These are phyloP conservation scores for Juglanconis juglandina DNA, from an alignment of 2,329 filamentous ascomycete species.

Conservation along the genomic window DNA sequence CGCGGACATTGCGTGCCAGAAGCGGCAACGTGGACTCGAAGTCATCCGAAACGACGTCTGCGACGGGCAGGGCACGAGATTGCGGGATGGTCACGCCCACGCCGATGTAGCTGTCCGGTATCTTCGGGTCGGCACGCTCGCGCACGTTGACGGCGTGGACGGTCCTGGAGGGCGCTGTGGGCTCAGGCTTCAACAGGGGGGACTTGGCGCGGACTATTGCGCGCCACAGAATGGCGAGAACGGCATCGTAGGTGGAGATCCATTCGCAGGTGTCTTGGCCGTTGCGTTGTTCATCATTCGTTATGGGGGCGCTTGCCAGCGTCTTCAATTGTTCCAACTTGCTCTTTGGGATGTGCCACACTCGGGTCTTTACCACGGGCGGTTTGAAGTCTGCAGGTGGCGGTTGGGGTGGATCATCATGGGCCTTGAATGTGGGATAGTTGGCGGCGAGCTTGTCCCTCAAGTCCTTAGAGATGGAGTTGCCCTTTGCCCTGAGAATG, in stretches of 20 bases:
- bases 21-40: slow-evolving; percentile 15
- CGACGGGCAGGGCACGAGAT: slow-evolving; percentile 17
- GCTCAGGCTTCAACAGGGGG: slow-evolving; percentile 20
- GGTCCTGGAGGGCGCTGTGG: not conserved
- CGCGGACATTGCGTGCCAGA: slow-evolving; percentile 23
- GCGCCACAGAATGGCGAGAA: slow-evolving; percentile 25
- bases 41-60: slow-evolving; percentile 2
- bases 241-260: slow-evolving; percentile 27
- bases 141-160: slow-evolving; percentile 26
- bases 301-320: not conserved
- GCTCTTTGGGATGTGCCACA: slow-evolving; percentile 24
- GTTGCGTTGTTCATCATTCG: not conserved
- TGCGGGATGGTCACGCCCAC: slow-evolving; percentile 22
- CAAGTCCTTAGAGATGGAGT: not conserved
- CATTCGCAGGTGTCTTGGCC: slow-evolving; percentile 3
- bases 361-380: slow-evolving; percentile 20
- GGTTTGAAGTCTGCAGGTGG: slow-evolving; percentile 25
- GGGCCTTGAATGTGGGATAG: not conserved
- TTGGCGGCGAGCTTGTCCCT: slow-evolving; percentile 3
- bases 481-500: not conserved
- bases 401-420: slow-evolving; percentile 17
- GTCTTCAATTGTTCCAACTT: slow-evolving; percentile 21
- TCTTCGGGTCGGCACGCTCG: slow-evolving; percentile 20
- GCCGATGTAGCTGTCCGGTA: slow-evolving; percentile 24
- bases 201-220: slow-evolving; percentile 22